Base-by-base conservation (phyloP, 2,329 filamentous ascomycete species). In the Paradendryphiella salina region DNA sequence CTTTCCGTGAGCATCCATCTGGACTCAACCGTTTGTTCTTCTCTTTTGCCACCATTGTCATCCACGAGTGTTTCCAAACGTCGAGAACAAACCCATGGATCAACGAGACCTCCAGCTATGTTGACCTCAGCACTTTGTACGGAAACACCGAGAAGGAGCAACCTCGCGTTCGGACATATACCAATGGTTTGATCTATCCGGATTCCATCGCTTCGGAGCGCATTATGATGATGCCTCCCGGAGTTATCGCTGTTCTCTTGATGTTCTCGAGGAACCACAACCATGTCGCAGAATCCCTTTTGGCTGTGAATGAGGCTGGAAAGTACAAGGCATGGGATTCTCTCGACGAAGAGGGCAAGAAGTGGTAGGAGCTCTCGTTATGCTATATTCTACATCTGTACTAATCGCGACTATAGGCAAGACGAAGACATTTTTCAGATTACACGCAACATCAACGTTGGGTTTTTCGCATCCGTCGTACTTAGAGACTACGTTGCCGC, bases 231-330 rank as follows among this genome's bases (percentile, higher is more conserved):
- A 85, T 88, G 53, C 86, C 86, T 3, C 82, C 85, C 0, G 86
- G 86, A n/a, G 84, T 87, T 20, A 82, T 83, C 45, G 80, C 82
- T 17, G 74, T 88, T 54, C 72, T 89, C 21, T 81, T 89, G 52
- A 81, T 87, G 72, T 89, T 87, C 75, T 80, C 79, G 46, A 72
- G 77, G 10, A 94, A 94, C 73, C 92, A 96, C 74, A 96, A 96
- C 72, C 82, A 93, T 59, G 83, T 92, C 0, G 90, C 88, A 1
- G 82, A 85, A 46, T 87, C 92, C 52, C 77, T 96, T 15, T 86
- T 87, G 0, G 77, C 82, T 15, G 91, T 96, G 72, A 96, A 96
- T 61, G 91, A 96, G 63, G 84, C 84, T 40, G 86, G 85, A 13
- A 83, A 88, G 18, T 96, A 80, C 2, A 85, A 84, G 50, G 88